Evolutionary conservation across 176 grass and related monocot species (phyloP).

Genomic region (Aechmea fasciata): DNA sequence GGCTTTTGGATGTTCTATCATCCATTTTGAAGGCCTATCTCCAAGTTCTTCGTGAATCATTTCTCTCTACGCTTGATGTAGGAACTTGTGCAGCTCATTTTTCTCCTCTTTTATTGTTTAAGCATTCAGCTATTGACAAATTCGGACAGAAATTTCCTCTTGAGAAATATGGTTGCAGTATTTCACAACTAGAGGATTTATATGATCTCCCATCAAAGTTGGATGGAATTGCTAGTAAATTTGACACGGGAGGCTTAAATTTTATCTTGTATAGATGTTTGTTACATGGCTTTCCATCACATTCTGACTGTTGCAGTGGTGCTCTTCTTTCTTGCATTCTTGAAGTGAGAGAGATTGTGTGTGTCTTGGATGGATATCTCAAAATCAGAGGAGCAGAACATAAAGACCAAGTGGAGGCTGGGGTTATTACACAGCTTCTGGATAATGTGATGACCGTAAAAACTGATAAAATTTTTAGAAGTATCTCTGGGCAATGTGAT

Average conservation of each 20-base stretch:
- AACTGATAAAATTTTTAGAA: slow-evolving; percentile 56
- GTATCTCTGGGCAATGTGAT: slow-evolving; percentile 56
- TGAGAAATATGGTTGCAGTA: slow-evolving; percentile 44
- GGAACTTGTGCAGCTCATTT: slow-evolving; percentile 36
- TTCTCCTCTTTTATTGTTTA: slow-evolving; percentile 57
- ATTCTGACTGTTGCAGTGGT: slow-evolving; percentile 45
- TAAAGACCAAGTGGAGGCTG: slow-evolving; percentile 29
- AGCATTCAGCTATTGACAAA: slow-evolving; percentile 62
- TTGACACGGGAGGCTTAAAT: slow-evolving; percentile 32
- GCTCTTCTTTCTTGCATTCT: slow-evolving; percentile 85
- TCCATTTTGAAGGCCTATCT: slow-evolving; percentile 66
- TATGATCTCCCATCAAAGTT: slow-evolving; percentile 53
- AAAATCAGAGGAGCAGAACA: slow-evolving; percentile 35
- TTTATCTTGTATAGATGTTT: slow-evolving; percentile 41
- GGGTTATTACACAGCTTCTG: slow-evolving; percentile 49
- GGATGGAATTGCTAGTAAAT: slow-evolving; percentile 41
- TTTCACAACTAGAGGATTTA: slow-evolving; percentile 46
- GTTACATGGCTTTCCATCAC: slow-evolving; percentile 80
- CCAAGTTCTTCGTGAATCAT: slow-evolving; percentile 39
- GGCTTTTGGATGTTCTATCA: slow-evolving; percentile 43
- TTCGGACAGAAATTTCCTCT: slow-evolving; percentile 47
- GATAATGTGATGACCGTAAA: slow-evolving; percentile 54
- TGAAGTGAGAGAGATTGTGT: slow-evolving; percentile 54
- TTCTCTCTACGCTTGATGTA: slow-evolving; percentile 43
- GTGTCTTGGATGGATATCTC: slow-evolving; percentile 50